Evolutionary conservation across 257 asterid genomes (phyloP), one percentile per base, ranked within the genome.

Genomic region (Solanum piurae): DNA sequence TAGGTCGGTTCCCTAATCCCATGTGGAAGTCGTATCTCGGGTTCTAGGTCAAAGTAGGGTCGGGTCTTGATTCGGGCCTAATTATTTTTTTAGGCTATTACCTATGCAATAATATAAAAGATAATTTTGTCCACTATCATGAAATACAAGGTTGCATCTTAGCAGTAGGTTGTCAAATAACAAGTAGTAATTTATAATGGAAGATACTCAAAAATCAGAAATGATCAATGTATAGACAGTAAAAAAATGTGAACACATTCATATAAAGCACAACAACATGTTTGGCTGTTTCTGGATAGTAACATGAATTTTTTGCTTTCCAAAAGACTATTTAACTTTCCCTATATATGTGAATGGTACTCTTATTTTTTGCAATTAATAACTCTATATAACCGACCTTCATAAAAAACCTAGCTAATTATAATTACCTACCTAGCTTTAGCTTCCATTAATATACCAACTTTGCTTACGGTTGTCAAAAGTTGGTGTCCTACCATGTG

Each of bases 401-500:
- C 84, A 38, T 72, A 21, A 83, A 62, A 84, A 49, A 62, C n/a
- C 66, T 80, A 80, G 85, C 86, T 82, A 82, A 82, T 82, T 88
- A 84, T 82, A 82, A 82, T 82, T 88, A 84, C 62, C 60, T 75
- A 76, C 83, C 77, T 74, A 86, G 12, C 73, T 55, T 87, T 77
- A 72, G 83, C 52, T 74, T 74, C 72, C 74, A 91, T 66, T 86
- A 84, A 89, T 84, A 49, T 33, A 10, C 40, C 71, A 82, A 12
- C 40, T 85, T 21, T 83, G 74, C 27, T 85, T 77, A 75, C 82
- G 73, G 75, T 89, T 86, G 91, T 89, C 83, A 83, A 89, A 87
- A 83, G 89, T 87, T 10, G 86, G 77, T 88, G 89, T 60, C 88
- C 87, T 46, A 82, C 89, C 93, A 91, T 68, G 93, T 91, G 93